Conservation (phyloP, 805 yeast genomes). For the Ogataea philodendri region DNA sequence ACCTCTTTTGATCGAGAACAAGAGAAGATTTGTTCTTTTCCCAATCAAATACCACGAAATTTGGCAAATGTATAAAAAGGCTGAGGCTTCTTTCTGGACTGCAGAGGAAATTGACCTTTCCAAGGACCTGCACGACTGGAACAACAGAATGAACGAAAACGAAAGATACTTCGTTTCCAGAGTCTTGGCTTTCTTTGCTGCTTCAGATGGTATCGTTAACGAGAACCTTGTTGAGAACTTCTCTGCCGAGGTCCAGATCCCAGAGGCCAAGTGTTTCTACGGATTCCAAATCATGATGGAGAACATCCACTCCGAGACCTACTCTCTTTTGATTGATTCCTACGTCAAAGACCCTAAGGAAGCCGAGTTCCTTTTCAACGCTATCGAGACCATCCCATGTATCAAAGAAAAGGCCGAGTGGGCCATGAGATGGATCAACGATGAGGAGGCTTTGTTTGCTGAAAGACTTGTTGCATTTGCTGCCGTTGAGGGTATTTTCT, state of each 20-base stretch:
- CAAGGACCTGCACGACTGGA: conserved; percentile 93
- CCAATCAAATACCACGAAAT: conserved; percentile 97
- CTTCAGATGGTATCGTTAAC: conserved; percentile 97
- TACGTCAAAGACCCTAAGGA: conserved; percentile 96
- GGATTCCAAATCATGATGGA: conserved; percentile 99
- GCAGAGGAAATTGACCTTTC: conserved; percentile 97
- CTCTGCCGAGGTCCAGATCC: conserved; percentile 93
- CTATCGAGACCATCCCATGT: conserved; percentile 94
- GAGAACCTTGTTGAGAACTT: conserved; percentile 97
- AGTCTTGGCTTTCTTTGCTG: conserved; percentile 96
- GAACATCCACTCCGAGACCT: conserved; percentile 97
- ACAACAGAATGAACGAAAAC: conserved; percentile 79
- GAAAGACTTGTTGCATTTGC: conserved; percentile 98
- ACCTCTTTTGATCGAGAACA: conserved; percentile 84
- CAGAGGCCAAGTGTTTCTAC: conserved; percentile 98
- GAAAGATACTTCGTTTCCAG: conserved; percentile 91
- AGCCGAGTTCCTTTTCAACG: conserved; percentile 86
- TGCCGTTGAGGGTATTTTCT: conserved; percentile 98
- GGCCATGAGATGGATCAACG: conserved; percentile 97
- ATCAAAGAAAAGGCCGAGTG: conserved; percentile 97
- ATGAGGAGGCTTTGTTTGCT: conserved; percentile 82
- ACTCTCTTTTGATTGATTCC: conserved; percentile 90
- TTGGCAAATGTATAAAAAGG: conserved; percentile 98
- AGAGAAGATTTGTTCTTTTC: conserved; percentile 85
- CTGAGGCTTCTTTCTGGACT: conserved; percentile 99